Conservation (phyloP, 345 rosid species). For the Linum lewisii region DNA sequence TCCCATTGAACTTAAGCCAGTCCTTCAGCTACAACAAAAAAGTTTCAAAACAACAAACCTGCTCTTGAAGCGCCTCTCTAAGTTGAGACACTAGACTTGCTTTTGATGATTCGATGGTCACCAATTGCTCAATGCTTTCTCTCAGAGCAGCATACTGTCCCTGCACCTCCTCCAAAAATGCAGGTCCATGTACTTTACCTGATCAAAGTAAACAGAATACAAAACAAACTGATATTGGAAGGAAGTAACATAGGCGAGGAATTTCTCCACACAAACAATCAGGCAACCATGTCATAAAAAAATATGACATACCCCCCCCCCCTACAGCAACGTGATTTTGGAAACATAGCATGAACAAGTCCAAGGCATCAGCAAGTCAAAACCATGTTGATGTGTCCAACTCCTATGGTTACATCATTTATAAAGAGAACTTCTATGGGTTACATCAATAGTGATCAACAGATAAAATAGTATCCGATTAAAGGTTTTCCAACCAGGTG, state of each 20-base stretch:
- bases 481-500: no score
- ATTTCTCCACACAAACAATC: no score
- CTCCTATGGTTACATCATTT: no score
- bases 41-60: conserved; percentile 39
- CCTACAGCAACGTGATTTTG: no score
- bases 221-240: background rate
- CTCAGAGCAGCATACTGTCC: conserved; percentile 59
- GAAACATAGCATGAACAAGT: no score
- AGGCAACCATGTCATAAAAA: no score
- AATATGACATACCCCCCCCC: no score
- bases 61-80: conserved; percentile 80
- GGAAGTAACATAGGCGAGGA: background rate
- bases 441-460: no score
- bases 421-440: no score
- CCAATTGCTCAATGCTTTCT: conserved; percentile 65
- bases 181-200: conserved; percentile 44
- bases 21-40: conserved; percentile 1
- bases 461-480: no score
- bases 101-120: conserved; percentile 52
- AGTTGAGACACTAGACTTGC: conserved; percentile 57
- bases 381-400: no score
- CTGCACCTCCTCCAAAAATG: conserved; percentile 58
- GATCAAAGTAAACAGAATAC: conserved; percentile 16
- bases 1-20: background rate
- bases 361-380: no score